phyloP scores from a whole-genome alignment of 805 yeast species.

The Kuraishia hungarica region DNA sequence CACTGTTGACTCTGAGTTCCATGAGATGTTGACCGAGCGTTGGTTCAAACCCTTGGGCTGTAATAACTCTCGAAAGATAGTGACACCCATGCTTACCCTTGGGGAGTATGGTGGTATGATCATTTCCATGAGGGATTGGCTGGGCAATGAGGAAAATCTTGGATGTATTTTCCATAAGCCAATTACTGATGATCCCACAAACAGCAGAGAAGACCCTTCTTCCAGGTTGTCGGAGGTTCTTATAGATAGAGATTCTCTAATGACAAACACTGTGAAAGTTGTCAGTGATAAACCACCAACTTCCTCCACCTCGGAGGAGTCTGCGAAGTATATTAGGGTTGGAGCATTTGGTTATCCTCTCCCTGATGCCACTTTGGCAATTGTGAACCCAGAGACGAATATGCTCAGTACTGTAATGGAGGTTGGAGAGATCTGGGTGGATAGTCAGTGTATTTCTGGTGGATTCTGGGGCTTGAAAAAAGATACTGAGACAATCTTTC shows the following conservation, averaged over 20 bases:
- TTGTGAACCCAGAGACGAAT: constrained; percentile 89
- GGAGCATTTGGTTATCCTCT: constrained; percentile 93
- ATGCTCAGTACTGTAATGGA: constrained; percentile 64
- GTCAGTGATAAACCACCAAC: constrained; percentile 49
- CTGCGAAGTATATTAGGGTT: constrained; percentile 52
- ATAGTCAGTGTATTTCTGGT: constrained; percentile 82
- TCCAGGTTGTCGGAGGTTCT: constrained; percentile 48
- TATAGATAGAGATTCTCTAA: constrained; percentile 64
- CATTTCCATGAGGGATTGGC: constrained; percentile 85
- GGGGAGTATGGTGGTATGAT: constrained; percentile 97
- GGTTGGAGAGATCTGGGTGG: constrained; percentile 98
- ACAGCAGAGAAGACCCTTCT: constrained; percentile 19
- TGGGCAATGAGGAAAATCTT: constrained; percentile 58
- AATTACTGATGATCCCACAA: constrained; percentile 26
- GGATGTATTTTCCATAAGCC: constrained; percentile 38
- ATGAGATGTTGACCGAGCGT: constrained; percentile 79
- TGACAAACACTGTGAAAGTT: constrained; percentile 64
- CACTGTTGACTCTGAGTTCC: constrained; percentile 88
- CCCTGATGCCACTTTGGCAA: constrained; percentile 89
- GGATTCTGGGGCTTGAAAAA: constrained; percentile 72
- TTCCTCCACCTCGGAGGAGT: constrained; percentile 29
- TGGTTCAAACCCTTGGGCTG: constrained; percentile 92
- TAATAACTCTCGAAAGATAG: constrained; percentile 59
- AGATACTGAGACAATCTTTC: constrained; percentile 70
- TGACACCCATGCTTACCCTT: constrained; percentile 82